These are phyloP conservation scores for Scenedesmus sp. DNA, from an alignment of 163 green algal genomes.

Conservation along the genomic window DNA sequence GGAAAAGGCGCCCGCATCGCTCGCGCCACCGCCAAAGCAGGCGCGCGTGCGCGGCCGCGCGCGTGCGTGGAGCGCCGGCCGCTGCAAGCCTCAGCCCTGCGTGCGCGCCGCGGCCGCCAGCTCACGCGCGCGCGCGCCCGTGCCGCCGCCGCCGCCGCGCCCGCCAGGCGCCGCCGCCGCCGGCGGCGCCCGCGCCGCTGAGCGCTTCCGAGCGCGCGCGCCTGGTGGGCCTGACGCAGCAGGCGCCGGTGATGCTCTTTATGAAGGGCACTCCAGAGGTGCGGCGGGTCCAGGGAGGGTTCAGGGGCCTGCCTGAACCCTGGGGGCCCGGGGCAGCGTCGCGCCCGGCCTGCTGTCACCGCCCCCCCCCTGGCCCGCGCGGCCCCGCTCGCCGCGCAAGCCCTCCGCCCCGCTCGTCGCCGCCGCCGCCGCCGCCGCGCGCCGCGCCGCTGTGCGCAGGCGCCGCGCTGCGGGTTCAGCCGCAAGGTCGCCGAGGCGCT, in stretches of 20 bases:
- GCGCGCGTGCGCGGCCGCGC: background rate
- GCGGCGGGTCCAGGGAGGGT: no score
- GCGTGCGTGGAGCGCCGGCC: background rate
- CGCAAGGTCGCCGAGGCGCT: slow-evolving; percentile 74
- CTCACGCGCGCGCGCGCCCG: no score
- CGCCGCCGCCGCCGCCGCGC: no score
- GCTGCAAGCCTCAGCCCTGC: no score
- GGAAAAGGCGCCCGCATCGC: slow-evolving; percentile 35
- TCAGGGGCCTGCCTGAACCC: no score
- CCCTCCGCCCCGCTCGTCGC: no score
- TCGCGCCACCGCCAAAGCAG: slow-evolving; percentile 12
- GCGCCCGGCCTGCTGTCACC: no score
- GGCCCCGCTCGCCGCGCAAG: background rate
- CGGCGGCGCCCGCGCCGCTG: slow-evolving; percentile 11
- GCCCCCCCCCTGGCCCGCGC: slow-evolving; percentile 48
- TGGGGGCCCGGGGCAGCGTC: no score
- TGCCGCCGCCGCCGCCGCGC: no score
- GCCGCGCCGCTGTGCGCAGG: background rate
- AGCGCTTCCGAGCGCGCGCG: slow-evolving; percentile 10
- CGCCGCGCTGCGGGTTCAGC: slow-evolving; percentile 86
- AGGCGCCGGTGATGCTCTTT: slow-evolving; percentile 89
- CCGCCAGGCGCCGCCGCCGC: slow-evolving; percentile 7
- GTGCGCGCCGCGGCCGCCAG: no score
- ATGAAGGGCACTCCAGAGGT: slow-evolving; percentile 95
- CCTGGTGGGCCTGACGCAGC: slow-evolving; percentile 55